Base-by-base conservation (phyloP, 2,329 filamentous ascomycete genomes). In the Fusarium sp. region DNA sequence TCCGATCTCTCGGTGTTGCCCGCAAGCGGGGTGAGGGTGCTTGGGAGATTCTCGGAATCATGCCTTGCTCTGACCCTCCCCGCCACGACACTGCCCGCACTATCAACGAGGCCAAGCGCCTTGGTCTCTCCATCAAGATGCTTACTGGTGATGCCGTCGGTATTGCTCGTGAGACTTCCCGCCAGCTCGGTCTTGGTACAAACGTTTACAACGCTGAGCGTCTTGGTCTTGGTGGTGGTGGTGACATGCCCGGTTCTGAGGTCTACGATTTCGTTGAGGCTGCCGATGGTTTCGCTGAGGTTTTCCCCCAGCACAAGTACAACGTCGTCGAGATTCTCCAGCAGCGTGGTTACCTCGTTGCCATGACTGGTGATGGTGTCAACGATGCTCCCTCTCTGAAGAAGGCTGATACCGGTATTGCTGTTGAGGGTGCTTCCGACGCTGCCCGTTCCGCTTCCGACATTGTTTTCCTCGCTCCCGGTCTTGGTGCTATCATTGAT, bases 391-490 rank as follows among this genome's bases (percentile, higher is more conserved):
- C 94, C 74, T 97, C 94, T 36, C 87, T 97, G 81, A 97, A 97
- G 88, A 97, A 95, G 88, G 94, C 94, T n/a, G 94, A 98, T 85
- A 97, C 94, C 79, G 95, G 95, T 88, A 97, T 98, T 86, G 95
- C 95, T 74, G 94, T 98, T 79, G 94, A 97, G 86, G 94, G 94
- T 86, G 91, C 95, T 72, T 96, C 94, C 34, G 95, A 97, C 82
- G 95, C 94, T 81, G 95, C 95, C 79, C 93, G 94, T 76, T 96
- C 94, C 68, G 94, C 94, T 77, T 94, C 95, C 80, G 95, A 98
- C 85, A 97, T 97, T 78, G 94, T 98, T 78, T 97, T 97, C 89
- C 90, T 97, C 82, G 94, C 93, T 78, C 94, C 94, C 62, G 95
- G 94, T 87, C 91, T 97, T 72, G 95, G 94, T 84, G 93, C 94